phyloP scores from a whole-genome alignment of 352 stramenopile species.

The Phytophthora pistaciae region DNA sequence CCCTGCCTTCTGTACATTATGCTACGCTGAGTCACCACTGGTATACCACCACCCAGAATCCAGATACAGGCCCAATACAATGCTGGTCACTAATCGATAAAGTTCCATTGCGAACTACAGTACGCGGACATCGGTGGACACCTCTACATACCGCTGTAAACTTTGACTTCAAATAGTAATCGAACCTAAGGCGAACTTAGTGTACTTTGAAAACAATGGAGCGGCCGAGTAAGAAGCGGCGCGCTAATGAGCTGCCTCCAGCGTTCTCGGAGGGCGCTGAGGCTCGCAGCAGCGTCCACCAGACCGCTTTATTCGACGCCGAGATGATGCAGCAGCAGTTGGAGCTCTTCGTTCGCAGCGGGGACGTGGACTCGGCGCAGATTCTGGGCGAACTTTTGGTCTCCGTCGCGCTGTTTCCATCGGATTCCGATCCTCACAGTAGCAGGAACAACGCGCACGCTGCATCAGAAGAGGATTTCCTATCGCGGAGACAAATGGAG shows the following conservation, averaged over 20 bases:
- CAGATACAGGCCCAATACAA: too few species aligned
- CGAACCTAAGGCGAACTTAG: slow-evolving; percentile 36
- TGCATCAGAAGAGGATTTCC: slow-evolving; percentile 20
- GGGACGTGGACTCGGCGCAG: slow-evolving; percentile 66
- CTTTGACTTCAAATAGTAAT: background rate
- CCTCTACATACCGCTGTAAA: background rate
- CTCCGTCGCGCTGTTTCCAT: slow-evolving; percentile 47
- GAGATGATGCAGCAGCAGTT: slow-evolving; percentile 73
- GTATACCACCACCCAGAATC: too few species aligned
- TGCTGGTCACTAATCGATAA: too few species aligned
- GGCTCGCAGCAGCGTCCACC: slow-evolving; percentile 1
- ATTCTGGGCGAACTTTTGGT: slow-evolving; percentile 73
- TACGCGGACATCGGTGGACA: background rate
- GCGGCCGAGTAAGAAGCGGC: slow-evolving; percentile 44
- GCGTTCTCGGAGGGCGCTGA: slow-evolving; percentile 5
- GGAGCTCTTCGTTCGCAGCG: slow-evolving; percentile 54
- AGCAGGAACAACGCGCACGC: slow-evolving; percentile 7
- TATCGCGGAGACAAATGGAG: slow-evolving; percentile 9
- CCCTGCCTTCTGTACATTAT: background rate
- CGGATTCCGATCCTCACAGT: slow-evolving; percentile 10
- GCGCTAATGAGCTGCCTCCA: slow-evolving; percentile 22
- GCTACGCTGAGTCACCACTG: too few species aligned
- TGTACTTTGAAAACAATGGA: slow-evolving; percentile 25
- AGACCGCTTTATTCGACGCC: slow-evolving; percentile 36
- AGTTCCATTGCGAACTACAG: too few species aligned